A percentile compares a stretch with the other conserved stretches of the same genome.
These are phyloP conservation scores for Skeletonema menzelii DNA, from an alignment of 108 stramenopile species.

Conservation along the genomic window DNA sequence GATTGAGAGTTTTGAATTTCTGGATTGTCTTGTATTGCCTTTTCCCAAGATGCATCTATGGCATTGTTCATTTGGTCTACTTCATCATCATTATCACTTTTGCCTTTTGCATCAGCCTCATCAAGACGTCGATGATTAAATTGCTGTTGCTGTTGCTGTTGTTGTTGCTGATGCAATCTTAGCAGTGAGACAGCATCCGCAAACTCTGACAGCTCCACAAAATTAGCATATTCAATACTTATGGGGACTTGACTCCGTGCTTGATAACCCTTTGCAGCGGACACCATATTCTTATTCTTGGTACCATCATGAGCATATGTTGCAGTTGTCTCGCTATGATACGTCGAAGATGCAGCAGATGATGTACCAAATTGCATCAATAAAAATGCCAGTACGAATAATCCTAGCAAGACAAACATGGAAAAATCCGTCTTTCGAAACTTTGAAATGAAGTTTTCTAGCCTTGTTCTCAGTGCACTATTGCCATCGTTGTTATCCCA, in stretches of 20 bases:
- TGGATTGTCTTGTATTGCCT: slow-evolving; percentile 11
- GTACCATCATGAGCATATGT: not conserved
- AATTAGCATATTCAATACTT: slow-evolving; percentile 31
- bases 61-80: slow-evolving; percentile 25
- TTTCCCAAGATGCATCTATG: slow-evolving; percentile 25
- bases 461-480: not conserved
- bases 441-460: not conserved
- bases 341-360: not conserved
- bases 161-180: slow-evolving; percentile 13
- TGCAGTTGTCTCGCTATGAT: not conserved
- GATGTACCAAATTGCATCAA: slow-evolving; percentile 9
- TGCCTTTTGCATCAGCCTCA: not conserved
- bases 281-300: not conserved
- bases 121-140: slow-evolving; percentile 5
- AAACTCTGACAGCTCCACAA: slow-evolving; percentile 39
- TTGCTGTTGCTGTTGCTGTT: slow-evolving; percentile 7
- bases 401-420: not conserved
- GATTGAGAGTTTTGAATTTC: not conserved
- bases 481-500: not conserved
- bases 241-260: slow-evolving; percentile 33
- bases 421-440: not conserved
- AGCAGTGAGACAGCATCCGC: slow-evolving; percentile 22
- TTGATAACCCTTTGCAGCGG: slow-evolving; percentile 20
- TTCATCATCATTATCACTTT: slow-evolving; percentile 17
- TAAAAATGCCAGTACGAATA: not conserved